These are phyloP conservation scores for Chamaecrista fasciculata DNA, from an alignment of 306 rosid species.

Conservation along the genomic window DNA sequence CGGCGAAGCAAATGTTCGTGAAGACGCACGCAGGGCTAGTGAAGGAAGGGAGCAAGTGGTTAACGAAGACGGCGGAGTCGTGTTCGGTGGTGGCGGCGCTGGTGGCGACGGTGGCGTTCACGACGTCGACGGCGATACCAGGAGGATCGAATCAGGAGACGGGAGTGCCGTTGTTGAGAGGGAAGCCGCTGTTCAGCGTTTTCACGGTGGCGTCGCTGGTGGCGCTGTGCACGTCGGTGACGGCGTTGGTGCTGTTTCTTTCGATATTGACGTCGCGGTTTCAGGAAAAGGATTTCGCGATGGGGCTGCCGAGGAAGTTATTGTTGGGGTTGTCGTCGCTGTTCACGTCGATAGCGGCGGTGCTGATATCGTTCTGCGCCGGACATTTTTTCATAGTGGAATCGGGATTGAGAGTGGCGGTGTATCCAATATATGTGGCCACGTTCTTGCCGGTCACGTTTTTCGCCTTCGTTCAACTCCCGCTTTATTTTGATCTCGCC, in stretches of 20 bases:
- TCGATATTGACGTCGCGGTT: conserved; percentile 45
- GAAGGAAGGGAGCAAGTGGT: conserved; percentile 55
- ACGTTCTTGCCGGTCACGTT: conserved; percentile 45
- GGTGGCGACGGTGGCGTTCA: conserved; percentile 62
- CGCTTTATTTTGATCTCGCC: conserved; percentile 39
- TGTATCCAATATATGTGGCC: conserved; percentile 40
- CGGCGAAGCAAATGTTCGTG: conserved; percentile 46
- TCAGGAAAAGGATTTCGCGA: conserved; percentile 47
- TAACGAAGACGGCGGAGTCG: conserved; percentile 48
- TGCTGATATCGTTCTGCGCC: conserved; percentile 45
- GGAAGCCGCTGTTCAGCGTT: conserved; percentile 33
- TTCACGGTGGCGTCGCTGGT: conserved; percentile 47
- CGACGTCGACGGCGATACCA: conserved; percentile 54
- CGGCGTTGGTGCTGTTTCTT: conserved; percentile 42
- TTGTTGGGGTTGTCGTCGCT: conserved; percentile 46
- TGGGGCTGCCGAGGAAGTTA: conserved; percentile 46
- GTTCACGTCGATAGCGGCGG: conserved; percentile 38
- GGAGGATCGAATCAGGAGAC: conserved; percentile 38
- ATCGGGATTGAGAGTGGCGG: conserved; percentile 20
- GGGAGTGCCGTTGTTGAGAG: conserved; percentile 39
- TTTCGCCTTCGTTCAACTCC: conserved; percentile 45
- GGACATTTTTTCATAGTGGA: conserved; percentile 39
- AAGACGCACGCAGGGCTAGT: conserved; percentile 30
- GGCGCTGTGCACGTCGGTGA: conserved; percentile 60
- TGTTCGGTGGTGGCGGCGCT: conserved; percentile 67